Conservation (phyloP, 148 eudicot species). For the Beta vulgaris region DNA sequence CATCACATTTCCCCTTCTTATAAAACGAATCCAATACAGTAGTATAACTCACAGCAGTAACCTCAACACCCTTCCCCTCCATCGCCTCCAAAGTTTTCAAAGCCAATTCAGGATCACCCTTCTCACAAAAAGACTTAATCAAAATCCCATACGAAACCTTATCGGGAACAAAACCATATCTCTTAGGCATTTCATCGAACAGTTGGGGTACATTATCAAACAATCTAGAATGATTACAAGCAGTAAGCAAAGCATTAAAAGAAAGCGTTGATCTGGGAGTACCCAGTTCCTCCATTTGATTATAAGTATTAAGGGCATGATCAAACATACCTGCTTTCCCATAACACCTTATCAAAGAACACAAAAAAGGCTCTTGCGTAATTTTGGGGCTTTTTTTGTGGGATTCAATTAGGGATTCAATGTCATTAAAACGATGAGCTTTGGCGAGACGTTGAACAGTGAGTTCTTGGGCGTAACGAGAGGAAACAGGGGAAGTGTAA, state of each 20-base stretch:
- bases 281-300: constrained; percentile 63
- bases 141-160: constrained; percentile 60
- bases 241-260: constrained; percentile 65
- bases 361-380: constrained; percentile 52
- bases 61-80: constrained; percentile 60
- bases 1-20: constrained; percentile 46
- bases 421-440: constrained; percentile 57
- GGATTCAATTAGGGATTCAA: constrained; percentile 58
- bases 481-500: constrained; percentile 40
- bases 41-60: constrained; percentile 48
- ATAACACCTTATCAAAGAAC: constrained; percentile 64
- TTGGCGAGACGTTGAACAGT: constrained; percentile 70
- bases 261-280: constrained; percentile 53
- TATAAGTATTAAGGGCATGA: constrained; percentile 54
- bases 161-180: constrained; percentile 45
- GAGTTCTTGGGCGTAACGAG: constrained; percentile 59
- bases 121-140: constrained; percentile 59
- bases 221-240: constrained; percentile 39
- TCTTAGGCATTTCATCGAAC: constrained; percentile 71
- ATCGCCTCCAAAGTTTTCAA: constrained; percentile 46
- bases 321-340: constrained; percentile 71
- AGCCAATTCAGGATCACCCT: constrained; percentile 50
- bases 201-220: constrained; percentile 49
- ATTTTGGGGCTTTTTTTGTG: constrained; percentile 55
- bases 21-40: constrained; percentile 50